Evolutionary conservation across 768 basidiomycete species (phyloP).

Genomic region (Tylopilus balloui): DNA sequence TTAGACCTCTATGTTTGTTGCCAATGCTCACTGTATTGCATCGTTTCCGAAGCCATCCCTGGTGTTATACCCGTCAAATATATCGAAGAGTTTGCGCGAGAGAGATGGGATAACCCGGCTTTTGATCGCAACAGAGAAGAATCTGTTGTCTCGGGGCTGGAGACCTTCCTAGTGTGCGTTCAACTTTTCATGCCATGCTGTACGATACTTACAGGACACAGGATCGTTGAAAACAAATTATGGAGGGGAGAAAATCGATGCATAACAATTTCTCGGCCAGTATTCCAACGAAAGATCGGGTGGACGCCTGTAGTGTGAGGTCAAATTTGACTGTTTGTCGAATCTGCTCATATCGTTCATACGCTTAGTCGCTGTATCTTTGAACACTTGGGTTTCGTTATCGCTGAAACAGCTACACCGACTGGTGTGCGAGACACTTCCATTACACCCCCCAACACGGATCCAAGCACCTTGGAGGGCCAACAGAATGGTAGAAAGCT

Average conservation of each 20-base stretch:
- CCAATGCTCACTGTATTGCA: slow-evolving; percentile 72
- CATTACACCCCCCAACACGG: slow-evolving; percentile 53
- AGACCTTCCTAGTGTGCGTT: slow-evolving; percentile 64
- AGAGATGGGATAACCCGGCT: slow-evolving; percentile 57
- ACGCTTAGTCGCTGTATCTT: slow-evolving; percentile 39
- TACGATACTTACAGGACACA: slow-evolving; percentile 24
- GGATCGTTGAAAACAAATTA: slow-evolving; percentile 70
- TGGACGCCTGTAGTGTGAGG: slow-evolving; percentile 60
- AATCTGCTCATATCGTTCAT: slow-evolving; percentile 10
- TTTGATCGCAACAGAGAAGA: slow-evolving; percentile 51
- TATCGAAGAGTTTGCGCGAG: slow-evolving; percentile 58
- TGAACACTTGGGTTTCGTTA: slow-evolving; percentile 36
- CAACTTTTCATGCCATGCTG: background rate
- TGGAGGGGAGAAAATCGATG: slow-evolving; percentile 65
- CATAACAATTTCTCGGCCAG: slow-evolving; percentile 48
- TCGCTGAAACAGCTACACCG: slow-evolving; percentile 17
- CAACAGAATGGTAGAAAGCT: slow-evolving; percentile 54
- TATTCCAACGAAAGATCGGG: slow-evolving; percentile 62
- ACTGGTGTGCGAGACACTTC: slow-evolving; percentile 37
- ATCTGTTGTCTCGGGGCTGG: slow-evolving; percentile 52
- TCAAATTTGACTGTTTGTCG: background rate
- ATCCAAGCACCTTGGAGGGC: slow-evolving; percentile 42
- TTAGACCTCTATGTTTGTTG: slow-evolving; percentile 82
- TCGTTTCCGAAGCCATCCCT: slow-evolving; percentile 65
- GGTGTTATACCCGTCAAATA: slow-evolving; percentile 64